These are phyloP conservation scores for Calonectria multiphialidica DNA, from an alignment of 2,329 filamentous ascomycete genomes.

Conservation along the genomic window DNA sequence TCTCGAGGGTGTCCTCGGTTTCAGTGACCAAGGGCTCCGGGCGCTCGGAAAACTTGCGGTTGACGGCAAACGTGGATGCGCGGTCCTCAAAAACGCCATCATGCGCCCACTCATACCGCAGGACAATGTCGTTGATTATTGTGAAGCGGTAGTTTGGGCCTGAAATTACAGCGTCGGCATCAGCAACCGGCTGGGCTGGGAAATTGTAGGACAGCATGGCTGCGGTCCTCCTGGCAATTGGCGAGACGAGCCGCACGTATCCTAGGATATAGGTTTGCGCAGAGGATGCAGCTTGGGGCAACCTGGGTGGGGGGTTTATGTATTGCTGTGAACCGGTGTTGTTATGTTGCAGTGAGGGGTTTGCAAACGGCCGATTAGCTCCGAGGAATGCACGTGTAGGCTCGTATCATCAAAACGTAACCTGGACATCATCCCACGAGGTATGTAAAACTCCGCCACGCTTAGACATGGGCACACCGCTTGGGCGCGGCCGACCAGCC, in stretches of 20 bases:
- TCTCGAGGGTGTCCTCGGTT: constrained; percentile 60
- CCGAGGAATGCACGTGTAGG: constrained; percentile 7
- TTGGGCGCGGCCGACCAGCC: neutral
- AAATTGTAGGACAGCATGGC: constrained; percentile 7
- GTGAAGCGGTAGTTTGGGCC: constrained; percentile 67
- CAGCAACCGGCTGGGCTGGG: constrained; percentile 24
- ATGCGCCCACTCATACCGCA: constrained; percentile 73
- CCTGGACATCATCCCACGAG: neutral
- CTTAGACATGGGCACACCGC: neutral
- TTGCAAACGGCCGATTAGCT: constrained; percentile 5
- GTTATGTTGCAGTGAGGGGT: neutral
- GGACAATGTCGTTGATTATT: constrained; percentile 65
- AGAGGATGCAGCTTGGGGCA: neutral
- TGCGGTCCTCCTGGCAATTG: neutral
- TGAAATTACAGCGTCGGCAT: constrained; percentile 29
- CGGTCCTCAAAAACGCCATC: constrained; percentile 73
- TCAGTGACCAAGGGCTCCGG: constrained; percentile 63
- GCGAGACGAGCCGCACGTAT: neutral
- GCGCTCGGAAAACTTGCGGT: constrained; percentile 54
- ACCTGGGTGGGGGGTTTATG: neutral
- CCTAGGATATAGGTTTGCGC: neutral
- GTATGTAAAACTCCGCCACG: neutral
- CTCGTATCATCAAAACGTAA: neutral
- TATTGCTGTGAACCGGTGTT: neutral
- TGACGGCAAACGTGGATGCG: constrained; percentile 71